Evolutionary conservation across 2,329 filamentous ascomycete species (phyloP).

Genomic region (Atkinsonella hypoxylon): DNA sequence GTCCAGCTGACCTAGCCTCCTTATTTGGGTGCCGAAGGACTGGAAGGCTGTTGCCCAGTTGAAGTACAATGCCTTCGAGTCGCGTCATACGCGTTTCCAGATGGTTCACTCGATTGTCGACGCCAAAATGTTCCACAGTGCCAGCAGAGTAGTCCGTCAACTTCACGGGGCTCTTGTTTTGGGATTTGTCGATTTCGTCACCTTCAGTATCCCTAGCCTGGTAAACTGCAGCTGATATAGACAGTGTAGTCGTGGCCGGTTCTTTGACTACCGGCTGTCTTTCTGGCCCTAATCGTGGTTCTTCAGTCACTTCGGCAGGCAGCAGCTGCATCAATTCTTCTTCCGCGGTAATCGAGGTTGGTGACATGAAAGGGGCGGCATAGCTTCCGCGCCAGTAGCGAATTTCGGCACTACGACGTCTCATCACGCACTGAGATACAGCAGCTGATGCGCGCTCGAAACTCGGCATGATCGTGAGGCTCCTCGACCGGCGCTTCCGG

Average conservation of each 20-base stretch:
- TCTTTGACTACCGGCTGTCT: constrained; percentile 1
- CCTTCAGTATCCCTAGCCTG: not conserved
- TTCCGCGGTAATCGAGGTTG: constrained; percentile 35
- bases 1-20: constrained; percentile 13
- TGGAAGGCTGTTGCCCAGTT: constrained; percentile 35
- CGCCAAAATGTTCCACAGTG: constrained; percentile 31
- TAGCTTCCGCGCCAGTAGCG: constrained; percentile 53
- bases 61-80: constrained; percentile 40
- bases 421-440: constrained; percentile 17
- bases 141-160: not conserved
- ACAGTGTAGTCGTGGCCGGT: not conserved
- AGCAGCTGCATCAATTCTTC: constrained; percentile 20
- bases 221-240: not conserved
- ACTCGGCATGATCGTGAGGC: constrained; percentile 41
- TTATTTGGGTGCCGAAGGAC: constrained; percentile 22
- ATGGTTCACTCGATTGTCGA: constrained; percentile 39
- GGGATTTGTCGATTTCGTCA: not conserved
- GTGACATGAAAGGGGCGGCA: constrained; percentile 37
- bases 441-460: constrained; percentile 14
- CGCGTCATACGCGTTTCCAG: constrained; percentile 41
- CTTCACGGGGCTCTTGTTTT: not conserved
- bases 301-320: constrained; percentile 15
- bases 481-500: constrained; percentile 44
- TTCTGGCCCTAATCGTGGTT: constrained; percentile 14
- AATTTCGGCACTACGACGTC: constrained; percentile 51